Base-by-base conservation (phyloP, 2,329 filamentous ascomycete species). In the Periglandula ipomoeae region DNA sequence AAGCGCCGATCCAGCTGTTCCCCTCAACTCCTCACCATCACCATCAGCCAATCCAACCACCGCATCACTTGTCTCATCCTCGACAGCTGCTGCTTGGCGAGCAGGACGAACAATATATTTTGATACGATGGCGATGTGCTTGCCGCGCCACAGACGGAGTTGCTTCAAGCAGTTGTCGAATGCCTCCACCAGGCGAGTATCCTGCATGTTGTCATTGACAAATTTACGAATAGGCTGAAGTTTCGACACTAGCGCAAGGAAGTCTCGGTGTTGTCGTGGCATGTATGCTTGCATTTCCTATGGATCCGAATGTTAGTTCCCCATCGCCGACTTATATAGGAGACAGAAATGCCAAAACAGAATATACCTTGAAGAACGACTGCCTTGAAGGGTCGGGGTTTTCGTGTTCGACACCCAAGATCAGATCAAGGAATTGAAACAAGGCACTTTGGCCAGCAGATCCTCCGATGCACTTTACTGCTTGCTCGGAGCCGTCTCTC, bases 91-190 rank as follows among this genome's bases (percentile, higher is more conserved):
- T 23, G 42, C 42, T 26, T 44, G 24, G 5, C 26, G 26, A n/a
- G 42, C 42, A 19, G 51, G 53, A 7, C 49, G 52, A n/a, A 53
- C 50, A 19, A 54, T 52, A 45, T 54, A 54, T 43, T 55, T 55
- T 30, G 52, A 54, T 27, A 57, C 51, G n/a, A 55, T 39, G 24
- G 55, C 53, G 23, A 55, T 55, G 46, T 55, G 52, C 43, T 44
- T 50, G 19, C 49, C 44, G 19, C 55, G 42, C 55, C 53, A 54
- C n/a, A 34, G 22, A 20, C 53, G 50, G 22, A 55, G 46, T 11
- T 15, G 22, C 41, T 44, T 30, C 41, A 44, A 7, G 24, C 41
- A 44, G 23, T n/a, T 3, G 11, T 30, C 41, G 41, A 15, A 44
- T 27, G 11, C 24, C 22, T 6, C n/a, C n/a, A n/a, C n/a, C n/a